Evolutionary conservation across 2,329 filamentous ascomycete species (phyloP).

Genomic region (Fonsecaea nubica): DNA sequence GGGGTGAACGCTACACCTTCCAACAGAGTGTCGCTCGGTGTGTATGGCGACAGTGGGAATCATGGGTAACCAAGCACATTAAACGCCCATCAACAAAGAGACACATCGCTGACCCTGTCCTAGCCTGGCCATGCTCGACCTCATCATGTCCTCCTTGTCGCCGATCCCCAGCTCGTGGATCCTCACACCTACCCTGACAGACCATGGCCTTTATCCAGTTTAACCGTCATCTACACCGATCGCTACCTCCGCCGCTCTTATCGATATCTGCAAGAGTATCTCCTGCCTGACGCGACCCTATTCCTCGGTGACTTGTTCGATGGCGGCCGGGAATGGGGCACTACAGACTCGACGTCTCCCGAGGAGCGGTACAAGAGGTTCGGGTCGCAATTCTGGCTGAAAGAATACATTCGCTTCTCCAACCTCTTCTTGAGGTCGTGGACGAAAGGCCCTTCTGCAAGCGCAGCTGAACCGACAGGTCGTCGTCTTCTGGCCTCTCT

Average conservation of each 20-base stretch:
- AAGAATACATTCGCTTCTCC: slow-evolving; percentile 85
- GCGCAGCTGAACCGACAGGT: slow-evolving; percentile 63
- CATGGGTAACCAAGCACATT: slow-evolving; percentile 70
- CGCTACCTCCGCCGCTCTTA: slow-evolving; percentile 88
- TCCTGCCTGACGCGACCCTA: slow-evolving; percentile 85
- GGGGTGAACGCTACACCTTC: slow-evolving; percentile 84
- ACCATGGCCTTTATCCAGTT: slow-evolving; percentile 71
- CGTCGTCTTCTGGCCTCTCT: slow-evolving; percentile 82
- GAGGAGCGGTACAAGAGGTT: slow-evolving; percentile 77
- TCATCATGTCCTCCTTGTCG: slow-evolving; percentile 82
- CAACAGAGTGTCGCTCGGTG: slow-evolving; percentile 72
- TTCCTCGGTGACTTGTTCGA: slow-evolving; percentile 96
- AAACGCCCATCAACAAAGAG: neutral
- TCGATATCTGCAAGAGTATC: slow-evolving; percentile 72
- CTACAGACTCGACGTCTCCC: slow-evolving; percentile 64
- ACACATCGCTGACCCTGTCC: slow-evolving; percentile 8
- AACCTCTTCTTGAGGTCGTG: slow-evolving; percentile 79
- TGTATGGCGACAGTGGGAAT: slow-evolving; percentile 86
- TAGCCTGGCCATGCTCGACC: slow-evolving; percentile 79
- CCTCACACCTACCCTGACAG: slow-evolving; percentile 93
- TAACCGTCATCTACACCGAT: slow-evolving; percentile 79
- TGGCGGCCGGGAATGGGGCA: slow-evolving; percentile 93
- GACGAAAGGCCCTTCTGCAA: slow-evolving; percentile 60
- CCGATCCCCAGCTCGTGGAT: slow-evolving; percentile 91
- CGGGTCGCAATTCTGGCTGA: slow-evolving; percentile 81